Evolutionary conservation across 2,329 filamentous ascomycete species (phyloP), one percentile per base, ranked within the genome.

Genomic region (Celoporthe dispersa): DNA sequence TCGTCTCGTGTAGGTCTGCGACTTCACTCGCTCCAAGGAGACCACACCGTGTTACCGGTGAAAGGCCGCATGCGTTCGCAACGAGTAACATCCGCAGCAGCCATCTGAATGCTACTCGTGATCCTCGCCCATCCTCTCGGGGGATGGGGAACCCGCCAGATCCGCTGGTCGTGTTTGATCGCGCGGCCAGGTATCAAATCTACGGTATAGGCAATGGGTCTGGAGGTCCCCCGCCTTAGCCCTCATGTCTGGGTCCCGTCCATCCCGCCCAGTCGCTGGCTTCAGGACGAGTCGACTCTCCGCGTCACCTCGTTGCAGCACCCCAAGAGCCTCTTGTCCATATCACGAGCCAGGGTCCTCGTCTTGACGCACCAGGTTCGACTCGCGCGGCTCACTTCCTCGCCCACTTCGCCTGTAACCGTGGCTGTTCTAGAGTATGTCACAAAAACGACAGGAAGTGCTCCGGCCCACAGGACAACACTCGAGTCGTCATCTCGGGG

Each of bases 191-290:
- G 57, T 28, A 19, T 68, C 59, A 14, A 41, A 57, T 2, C 37
- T 16, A 16, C 19, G 55, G 0, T 67, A 4, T 3, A 3, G n/a
- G n/a, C 16, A 59, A 25, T 64, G 51, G 6, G 28, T 53, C 68
- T 48, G 59, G 25, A 64, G 66, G n/a, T 69, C 64, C 0, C 4
- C 68, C 2, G 35, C 57, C 68, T 14, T 67, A 16, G 16, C 22
- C 22, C 1, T 35, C 48, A 44, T 19, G 48, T 59, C 22, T 67
- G 57, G 7, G 28, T 63, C 33, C 41, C 62, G 0, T 16, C 53
- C 4, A 44, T 44, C 11, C 68, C 35, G 28, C 53, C 57, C 7
- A 66, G 28, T 19, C 28, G 12, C 7, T 28, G 12, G 55, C 28
- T 44, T 44, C 16, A 5, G 16, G 41, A 22, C 19, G 41, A 22